A percentile compares a stretch with the other conserved stretches of the same genome.
These are phyloP conservation scores for Umbelopsis ramanniana DNA, from an alignment of 192 early-diverging fungal species.

Conservation along the genomic window DNA sequence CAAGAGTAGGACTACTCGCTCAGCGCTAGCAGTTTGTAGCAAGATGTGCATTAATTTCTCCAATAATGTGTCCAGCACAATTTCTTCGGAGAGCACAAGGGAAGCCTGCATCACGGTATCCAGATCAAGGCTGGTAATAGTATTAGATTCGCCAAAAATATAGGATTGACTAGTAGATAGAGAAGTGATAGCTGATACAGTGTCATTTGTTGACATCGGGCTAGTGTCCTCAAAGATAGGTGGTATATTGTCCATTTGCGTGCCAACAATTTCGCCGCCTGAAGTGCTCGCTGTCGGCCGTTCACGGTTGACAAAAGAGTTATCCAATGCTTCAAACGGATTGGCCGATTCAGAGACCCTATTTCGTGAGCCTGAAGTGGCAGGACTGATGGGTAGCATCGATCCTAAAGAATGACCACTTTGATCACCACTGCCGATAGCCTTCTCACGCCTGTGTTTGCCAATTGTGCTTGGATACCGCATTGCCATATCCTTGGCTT, in stretches of 20 bases:
- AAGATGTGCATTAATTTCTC: slow-evolving; percentile 31
- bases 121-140: slow-evolving; percentile 19
- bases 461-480: neutral
- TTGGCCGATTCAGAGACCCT: neutral
- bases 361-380: slow-evolving; percentile 7
- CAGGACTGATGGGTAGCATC: neutral
- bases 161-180: neutral
- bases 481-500: slow-evolving; percentile 12
- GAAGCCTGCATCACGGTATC: slow-evolving; percentile 30
- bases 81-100: slow-evolving; percentile 31
- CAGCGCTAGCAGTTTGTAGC: slow-evolving; percentile 27
- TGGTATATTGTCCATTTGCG: neutral
- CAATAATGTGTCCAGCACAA: slow-evolving; percentile 29
- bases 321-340: neutral
- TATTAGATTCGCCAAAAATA: neutral
- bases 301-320: neutral
- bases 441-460: neutral
- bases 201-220: neutral
- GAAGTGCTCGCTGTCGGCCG: no score
- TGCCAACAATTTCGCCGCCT: neutral
- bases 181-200: neutral
- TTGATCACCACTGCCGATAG: neutral
- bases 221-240: neutral
- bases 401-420: neutral
- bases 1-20: slow-evolving; percentile 23